Conservation (phyloP, 345 rosid species). For the Limnanthes douglasii region DNA sequence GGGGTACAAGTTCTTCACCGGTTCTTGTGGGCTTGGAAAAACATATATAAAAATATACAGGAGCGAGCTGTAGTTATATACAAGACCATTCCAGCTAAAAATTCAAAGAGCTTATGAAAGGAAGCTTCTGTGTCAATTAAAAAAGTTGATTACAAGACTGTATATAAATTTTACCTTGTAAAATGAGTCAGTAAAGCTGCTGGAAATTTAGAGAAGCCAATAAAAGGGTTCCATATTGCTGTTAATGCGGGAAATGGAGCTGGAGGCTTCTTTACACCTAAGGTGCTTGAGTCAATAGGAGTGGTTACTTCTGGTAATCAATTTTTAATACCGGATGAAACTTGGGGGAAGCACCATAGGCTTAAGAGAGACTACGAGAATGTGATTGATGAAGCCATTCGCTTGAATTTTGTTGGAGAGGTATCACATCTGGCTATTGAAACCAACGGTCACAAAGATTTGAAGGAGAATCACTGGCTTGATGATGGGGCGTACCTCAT, state of each 20-base stretch:
- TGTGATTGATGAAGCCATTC: slow-evolving; percentile 94
- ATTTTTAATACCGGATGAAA: slow-evolving; percentile 96
- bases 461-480: slow-evolving; percentile 96
- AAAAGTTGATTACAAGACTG: slow-evolving; percentile 72
- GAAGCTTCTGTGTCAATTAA: slow-evolving; percentile 26
- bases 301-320: slow-evolving; percentile 87
- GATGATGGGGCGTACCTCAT: slow-evolving; percentile 99
- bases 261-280: slow-evolving; percentile 95
- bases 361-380: slow-evolving; percentile 95
- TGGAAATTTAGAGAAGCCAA: slow-evolving; percentile 79
- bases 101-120: slow-evolving; percentile 15
- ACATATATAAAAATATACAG: slow-evolving; percentile 72
- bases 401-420: slow-evolving; percentile 74
- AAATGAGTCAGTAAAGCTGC: slow-evolving; percentile 80
- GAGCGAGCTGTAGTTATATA: slow-evolving; percentile 75
- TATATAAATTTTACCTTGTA: slow-evolving; percentile 75
- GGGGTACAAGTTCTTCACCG: slow-evolving; percentile 94
- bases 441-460: slow-evolving; percentile 97
- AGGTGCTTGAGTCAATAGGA: slow-evolving; percentile 94
- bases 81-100: slow-evolving; percentile 30
- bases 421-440: slow-evolving; percentile 95
- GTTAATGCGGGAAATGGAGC: slow-evolving; percentile 99
- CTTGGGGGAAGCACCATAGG: slow-evolving; percentile 87
- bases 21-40: slow-evolving; percentile 89
- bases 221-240: slow-evolving; percentile 89